Conservation (phyloP, 345 rosid species). For the Mangifera indica region DNA sequence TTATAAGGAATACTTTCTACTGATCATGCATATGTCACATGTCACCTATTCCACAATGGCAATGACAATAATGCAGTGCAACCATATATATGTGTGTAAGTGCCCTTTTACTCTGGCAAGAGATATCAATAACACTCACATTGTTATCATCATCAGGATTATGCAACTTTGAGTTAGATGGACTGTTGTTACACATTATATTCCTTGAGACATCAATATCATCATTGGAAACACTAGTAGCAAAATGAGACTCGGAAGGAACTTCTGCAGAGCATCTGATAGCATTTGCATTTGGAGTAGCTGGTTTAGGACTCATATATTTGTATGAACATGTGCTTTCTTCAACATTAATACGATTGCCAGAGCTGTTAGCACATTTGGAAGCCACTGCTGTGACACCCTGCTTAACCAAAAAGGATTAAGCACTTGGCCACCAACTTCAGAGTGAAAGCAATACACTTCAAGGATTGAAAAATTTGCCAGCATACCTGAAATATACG, state of each 20-base stretch:
- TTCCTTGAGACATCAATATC: slow-evolving; percentile 43
- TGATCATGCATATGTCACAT: neutral
- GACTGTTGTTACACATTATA: slow-evolving; percentile 28
- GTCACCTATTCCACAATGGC: neutral
- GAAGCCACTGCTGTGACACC: slow-evolving; percentile 30
- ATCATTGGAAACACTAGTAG: slow-evolving; percentile 50
- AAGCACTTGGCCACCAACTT: slow-evolving; percentile 16
- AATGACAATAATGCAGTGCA: neutral
- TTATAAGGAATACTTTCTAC: neutral
- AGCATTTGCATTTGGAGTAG: slow-evolving; percentile 36
- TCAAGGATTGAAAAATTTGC: neutral
- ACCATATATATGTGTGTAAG: neutral
- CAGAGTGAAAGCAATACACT: slow-evolving; percentile 10
- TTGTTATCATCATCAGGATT: slow-evolving; percentile 35
- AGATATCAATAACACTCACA: slow-evolving; percentile 38
- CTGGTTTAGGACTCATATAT: slow-evolving; percentile 37
- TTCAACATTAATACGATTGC: slow-evolving; percentile 50
- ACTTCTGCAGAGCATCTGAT: slow-evolving; percentile 37
- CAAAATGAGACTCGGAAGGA: slow-evolving; percentile 34
- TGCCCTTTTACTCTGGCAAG: neutral
- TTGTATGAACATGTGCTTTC: slow-evolving; percentile 67
- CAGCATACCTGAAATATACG: slow-evolving; percentile 35
- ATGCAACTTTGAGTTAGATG: slow-evolving; percentile 42
- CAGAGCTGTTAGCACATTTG: slow-evolving; percentile 38
- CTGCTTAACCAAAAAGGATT: slow-evolving; percentile 34